Percentiles rank a stretch among this genome's conserved stretches.
Conservation (phyloP, 352 stramenopile species). For the Pythium rhizo-oryzae region DNA sequence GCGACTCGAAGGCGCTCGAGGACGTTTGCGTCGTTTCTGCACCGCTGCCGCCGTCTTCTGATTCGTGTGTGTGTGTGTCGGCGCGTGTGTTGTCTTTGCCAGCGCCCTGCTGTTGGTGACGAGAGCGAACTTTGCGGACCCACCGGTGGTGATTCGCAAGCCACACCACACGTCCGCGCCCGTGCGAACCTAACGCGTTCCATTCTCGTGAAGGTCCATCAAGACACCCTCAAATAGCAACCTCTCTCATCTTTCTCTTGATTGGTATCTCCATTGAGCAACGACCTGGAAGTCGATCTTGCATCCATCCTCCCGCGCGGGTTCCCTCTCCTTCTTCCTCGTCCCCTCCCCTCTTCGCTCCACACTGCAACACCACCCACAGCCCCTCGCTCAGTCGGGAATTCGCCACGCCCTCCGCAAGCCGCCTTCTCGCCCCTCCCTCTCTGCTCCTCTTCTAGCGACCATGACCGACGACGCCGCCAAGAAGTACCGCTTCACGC, state of each 20-base stretch:
- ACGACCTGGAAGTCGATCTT: conserved; percentile 7
- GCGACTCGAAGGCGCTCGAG: neutral
- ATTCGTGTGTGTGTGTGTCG: conserved; percentile 15
- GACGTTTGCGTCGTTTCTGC: conserved; percentile 26
- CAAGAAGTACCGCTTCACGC: conserved; percentile 80
- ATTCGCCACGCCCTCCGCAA: conserved; percentile 23
- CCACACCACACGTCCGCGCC: too few relatives aligned
- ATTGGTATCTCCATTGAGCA: conserved; percentile 9
- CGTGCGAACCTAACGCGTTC: conserved; percentile 1
- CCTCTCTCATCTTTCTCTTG: neutral
- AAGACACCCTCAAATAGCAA: conserved; percentile 5
- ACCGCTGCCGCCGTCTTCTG: conserved; percentile 6
- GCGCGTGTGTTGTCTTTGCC: too few relatives aligned
- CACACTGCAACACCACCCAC: neutral
- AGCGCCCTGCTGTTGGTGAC: too few relatives aligned
- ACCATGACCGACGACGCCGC: conserved; percentile 7
- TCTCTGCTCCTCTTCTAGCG: neutral
- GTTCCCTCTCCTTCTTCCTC: neutral
- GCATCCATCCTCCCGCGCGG: conserved; percentile 12
- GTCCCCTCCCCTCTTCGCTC: conserved; percentile 6
- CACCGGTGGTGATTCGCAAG: neutral
- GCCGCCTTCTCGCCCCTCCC: neutral
- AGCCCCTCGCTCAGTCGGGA: conserved; percentile 25
- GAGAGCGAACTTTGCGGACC: conserved; percentile 15
- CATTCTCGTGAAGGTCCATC: conserved; percentile 1